Evolutionary conservation across 2,329 filamentous ascomycete genomes (phyloP).

Genomic region (Microdochium bolleyi): DNA sequence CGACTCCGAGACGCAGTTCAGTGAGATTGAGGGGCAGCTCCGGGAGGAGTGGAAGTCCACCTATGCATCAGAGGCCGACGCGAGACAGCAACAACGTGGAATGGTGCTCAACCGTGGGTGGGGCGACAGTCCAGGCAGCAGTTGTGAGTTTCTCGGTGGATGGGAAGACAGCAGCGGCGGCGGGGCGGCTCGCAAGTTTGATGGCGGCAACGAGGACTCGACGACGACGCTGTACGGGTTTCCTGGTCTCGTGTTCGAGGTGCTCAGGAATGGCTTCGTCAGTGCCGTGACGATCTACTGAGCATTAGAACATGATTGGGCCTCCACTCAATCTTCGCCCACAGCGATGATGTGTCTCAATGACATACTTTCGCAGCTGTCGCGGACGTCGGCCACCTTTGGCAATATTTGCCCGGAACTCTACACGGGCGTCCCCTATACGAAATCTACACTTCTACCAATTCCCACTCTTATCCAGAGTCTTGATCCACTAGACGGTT

Average conservation of each 20-base stretch:
- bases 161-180: slow-evolving; percentile 68
- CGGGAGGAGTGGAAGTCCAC: slow-evolving; percentile 62
- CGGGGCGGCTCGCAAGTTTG: slow-evolving; percentile 37
- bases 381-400: no score
- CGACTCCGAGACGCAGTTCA: slow-evolving; percentile 71
- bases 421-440: no score
- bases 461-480: not conserved
- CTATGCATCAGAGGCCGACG: slow-evolving; percentile 48
- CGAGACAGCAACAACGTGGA: slow-evolving; percentile 48
- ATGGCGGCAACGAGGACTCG: slow-evolving; percentile 46
- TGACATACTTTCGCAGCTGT: no score
- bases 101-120: slow-evolving; percentile 90
- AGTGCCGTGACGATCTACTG: slow-evolving; percentile 86
- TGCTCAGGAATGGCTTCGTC: slow-evolving; percentile 84
- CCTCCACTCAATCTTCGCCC: no score
- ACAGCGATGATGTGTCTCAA: no score
- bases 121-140: slow-evolving; percentile 86
- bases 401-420: no score
- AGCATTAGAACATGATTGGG: no score
- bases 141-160: slow-evolving; percentile 74
- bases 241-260: slow-evolving; percentile 90
- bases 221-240: slow-evolving; percentile 87
- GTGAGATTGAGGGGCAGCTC: slow-evolving; percentile 61
- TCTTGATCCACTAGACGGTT: not conserved
- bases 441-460: no score